A percentile compares a stretch with the other conserved stretches of the same genome.
Evolutionary conservation across 2,329 filamentous ascomycete genomes (phyloP).

Genomic region (Sporothrix curviconia): DNA sequence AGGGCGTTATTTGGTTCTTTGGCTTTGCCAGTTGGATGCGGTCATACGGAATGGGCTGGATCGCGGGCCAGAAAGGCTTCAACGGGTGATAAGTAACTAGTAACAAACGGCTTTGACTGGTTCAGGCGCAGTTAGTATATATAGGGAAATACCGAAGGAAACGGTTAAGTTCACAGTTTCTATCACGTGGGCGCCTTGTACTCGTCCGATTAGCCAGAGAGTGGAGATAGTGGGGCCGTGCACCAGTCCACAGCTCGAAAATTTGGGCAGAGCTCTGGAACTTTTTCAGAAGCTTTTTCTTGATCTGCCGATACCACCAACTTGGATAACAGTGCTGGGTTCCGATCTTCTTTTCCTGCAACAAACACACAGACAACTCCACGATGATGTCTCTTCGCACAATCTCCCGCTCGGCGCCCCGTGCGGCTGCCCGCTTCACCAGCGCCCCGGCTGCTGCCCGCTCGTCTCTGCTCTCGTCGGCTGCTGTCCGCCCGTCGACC

Average conservation of each 20-base stretch:
- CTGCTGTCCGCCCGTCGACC: background rate
- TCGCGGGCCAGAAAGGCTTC: no score
- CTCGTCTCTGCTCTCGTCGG: background rate
- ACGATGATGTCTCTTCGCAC: slow-evolving; percentile 66
- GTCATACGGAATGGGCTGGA: no score
- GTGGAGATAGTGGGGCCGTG: background rate
- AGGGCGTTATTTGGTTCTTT: no score
- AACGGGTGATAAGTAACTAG: no score
- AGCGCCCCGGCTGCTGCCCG: slow-evolving; percentile 34
- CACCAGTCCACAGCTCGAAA: background rate
- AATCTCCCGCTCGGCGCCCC: slow-evolving; percentile 60
- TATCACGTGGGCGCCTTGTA: no score
- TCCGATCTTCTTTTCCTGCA: background rate
- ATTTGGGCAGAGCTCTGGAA: slow-evolving; percentile 7
- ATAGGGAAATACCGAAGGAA: no score
- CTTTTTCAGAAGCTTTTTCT: slow-evolving; percentile 16
- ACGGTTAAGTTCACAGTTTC: no score
- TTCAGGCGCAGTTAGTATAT: no score
- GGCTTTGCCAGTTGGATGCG: no score
- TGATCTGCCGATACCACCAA: slow-evolving; percentile 9
- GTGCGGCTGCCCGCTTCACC: slow-evolving; percentile 51
- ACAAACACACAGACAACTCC: slow-evolving; percentile 13
- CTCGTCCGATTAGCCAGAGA: no score
- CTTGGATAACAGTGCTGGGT: no score
- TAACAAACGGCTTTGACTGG: no score